These are phyloP conservation scores for Candida michaelii DNA, from an alignment of 805 yeast genomes.

Conservation along the genomic window DNA sequence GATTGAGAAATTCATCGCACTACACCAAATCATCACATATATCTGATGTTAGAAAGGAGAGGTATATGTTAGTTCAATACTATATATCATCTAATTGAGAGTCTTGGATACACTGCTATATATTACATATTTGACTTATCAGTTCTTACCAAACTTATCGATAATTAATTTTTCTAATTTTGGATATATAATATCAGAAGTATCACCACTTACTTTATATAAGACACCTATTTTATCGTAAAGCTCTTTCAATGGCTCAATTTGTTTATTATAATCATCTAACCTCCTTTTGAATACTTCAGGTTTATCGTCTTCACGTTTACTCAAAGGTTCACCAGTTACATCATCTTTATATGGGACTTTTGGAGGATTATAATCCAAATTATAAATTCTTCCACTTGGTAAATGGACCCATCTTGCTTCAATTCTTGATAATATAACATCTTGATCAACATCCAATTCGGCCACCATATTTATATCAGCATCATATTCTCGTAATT, in stretches of 20 bases:
- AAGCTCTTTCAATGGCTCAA: slow-evolving; percentile 65
- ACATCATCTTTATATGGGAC: slow-evolving; percentile 78
- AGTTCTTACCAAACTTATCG: background rate
- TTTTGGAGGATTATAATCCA: slow-evolving; percentile 88
- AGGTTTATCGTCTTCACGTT: slow-evolving; percentile 81
- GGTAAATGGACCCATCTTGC: slow-evolving; percentile 82
- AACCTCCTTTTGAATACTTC: slow-evolving; percentile 69
- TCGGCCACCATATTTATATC: slow-evolving; percentile 77
- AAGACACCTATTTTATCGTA: slow-evolving; percentile 50
- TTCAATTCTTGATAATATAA: slow-evolving; percentile 77
- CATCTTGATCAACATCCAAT: slow-evolving; percentile 80
- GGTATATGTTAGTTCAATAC: no score
- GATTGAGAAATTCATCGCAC: no score
- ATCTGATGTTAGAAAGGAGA: no score
- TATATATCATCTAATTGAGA: no score
- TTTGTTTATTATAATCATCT: slow-evolving; percentile 55
- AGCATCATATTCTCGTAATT: slow-evolving; percentile 38
- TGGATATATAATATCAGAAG: slow-evolving; percentile 84
- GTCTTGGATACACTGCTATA: background rate
- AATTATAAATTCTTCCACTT: slow-evolving; percentile 84
- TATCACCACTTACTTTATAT: slow-evolving; percentile 64
- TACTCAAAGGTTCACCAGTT: slow-evolving; percentile 82
- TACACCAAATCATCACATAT: no score
- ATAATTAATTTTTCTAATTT: slow-evolving; percentile 40
- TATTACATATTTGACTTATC: background rate